Percentiles rank a stretch among this genome's conserved stretches.
These are phyloP conservation scores for Umbelopsis sp. DNA, from an alignment of 371 early-diverging fungal genomes.

Conservation along the genomic window DNA sequence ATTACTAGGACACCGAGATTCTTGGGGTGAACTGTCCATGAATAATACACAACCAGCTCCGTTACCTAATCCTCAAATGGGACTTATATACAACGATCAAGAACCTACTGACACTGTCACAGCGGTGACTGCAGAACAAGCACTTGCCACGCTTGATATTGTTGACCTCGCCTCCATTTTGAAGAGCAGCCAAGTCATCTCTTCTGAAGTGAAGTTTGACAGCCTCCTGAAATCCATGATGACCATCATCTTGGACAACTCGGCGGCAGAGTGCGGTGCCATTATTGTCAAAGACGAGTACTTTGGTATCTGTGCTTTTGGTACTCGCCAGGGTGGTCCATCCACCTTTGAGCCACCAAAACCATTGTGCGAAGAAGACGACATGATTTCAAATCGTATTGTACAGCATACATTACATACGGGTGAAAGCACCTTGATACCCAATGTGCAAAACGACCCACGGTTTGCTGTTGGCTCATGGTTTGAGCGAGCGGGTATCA, in stretches of 20 bases:
- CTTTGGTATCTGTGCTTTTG: constrained; percentile 45
- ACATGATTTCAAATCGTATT: constrained; percentile 41
- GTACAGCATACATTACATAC: constrained; percentile 48
- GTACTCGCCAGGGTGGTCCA: constrained; percentile 39
- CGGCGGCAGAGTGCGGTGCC: constrained; percentile 50
- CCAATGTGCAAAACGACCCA: constrained; percentile 42
- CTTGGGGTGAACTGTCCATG: constrained; percentile 44
- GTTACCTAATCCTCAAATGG: constrained; percentile 1
- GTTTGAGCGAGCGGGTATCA: constrained; percentile 48
- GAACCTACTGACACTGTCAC: constrained; percentile 38
- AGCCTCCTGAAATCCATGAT: constrained; percentile 44
- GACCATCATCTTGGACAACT: constrained; percentile 49
- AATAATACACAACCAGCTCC: constrained; percentile 17
- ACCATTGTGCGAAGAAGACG: constrained; percentile 33
- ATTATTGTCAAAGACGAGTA: constrained; percentile 50
- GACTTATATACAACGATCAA: constrained; percentile 33
- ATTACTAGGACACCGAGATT: constrained; percentile 34
- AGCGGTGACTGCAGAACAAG: constrained; percentile 47
- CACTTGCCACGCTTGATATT: constrained; percentile 46
- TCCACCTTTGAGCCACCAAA: constrained; percentile 50
- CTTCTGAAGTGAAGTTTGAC: constrained; percentile 50
- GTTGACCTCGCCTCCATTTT: constrained; percentile 52
- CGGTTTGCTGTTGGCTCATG: constrained; percentile 49
- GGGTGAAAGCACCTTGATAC: constrained; percentile 43
- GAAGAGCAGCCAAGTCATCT: constrained; percentile 54